Evolutionary conservation across 2,329 filamentous ascomycete species (phyloP), one percentile per base, ranked within the genome.

Genomic region (Penicillium frequentans): DNA sequence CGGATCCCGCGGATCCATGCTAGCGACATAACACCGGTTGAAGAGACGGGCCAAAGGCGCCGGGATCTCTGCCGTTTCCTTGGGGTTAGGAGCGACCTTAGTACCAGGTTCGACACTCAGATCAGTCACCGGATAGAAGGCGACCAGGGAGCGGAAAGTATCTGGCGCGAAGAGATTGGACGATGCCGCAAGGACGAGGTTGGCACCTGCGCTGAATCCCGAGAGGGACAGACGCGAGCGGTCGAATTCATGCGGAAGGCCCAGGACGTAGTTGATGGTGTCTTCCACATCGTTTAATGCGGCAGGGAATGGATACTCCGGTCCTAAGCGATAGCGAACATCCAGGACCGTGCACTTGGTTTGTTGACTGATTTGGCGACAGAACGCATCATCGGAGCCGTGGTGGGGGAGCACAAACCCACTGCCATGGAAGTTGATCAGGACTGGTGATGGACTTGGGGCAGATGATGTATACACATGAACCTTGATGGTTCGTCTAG

Each of bases 121-220:
- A 55, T 74, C 69, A 5, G 67, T 45, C 5, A 61, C 55, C 2
- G 71, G 70, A 47, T 75, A 74, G 52, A 76, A 70, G 1, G 72
- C 68, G 26, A 77, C 39, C 16, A 76, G 44, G 4, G 62, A 66
- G 50, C 55, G 61, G 58, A 74, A 75, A 4, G 67, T 73, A 49
- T 67, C 65, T 43, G 56, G 61, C 7, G 68, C 67, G 49, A 71
- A 76, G 21, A 62, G 55, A 33, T 33, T 64, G 49, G 67, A 67
- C 1, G 70, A 64, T 2, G 70, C 68, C 1, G 68, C 70, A 5
- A 79, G 65, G 1, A 72, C 71, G 13, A 79, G 70, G 49, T 74
- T 79, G 1, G 58, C 76, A 16, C 78, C 77, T 1, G 78, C 76
- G 52, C 76, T 79, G 66, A 79, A 80, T 4, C 77, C 77, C 7